phyloP scores from a whole-genome alignment of 2,329 filamentous ascomycete species.

The Scortechinia acanthostroma region DNA sequence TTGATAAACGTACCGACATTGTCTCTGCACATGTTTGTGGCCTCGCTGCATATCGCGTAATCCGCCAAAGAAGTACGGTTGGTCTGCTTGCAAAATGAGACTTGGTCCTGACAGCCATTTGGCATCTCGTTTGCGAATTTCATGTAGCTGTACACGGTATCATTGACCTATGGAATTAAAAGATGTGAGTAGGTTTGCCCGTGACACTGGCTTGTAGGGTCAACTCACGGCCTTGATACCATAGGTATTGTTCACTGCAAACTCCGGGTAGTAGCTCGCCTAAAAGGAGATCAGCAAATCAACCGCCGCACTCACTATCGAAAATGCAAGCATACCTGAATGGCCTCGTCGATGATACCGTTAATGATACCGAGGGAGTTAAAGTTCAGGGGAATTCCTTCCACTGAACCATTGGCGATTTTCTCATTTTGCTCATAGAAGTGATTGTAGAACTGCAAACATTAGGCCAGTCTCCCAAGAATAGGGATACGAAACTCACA shows the following conservation, averaged over 20 bases:
- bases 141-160: conserved; percentile 50
- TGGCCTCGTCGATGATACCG: conserved; percentile 42
- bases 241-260: conserved; percentile 35
- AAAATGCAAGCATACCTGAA: conserved; percentile 32
- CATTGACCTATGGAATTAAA: conserved; percentile 34
- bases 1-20: conserved; percentile 36
- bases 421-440: conserved; percentile 48
- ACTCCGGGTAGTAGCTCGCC: conserved; percentile 24
- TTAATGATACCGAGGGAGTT: conserved; percentile 46
- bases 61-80: conserved; percentile 16
- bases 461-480: too few species aligned
- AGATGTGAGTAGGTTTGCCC: not conserved
- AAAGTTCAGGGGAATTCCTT: conserved; percentile 40
- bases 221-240: conserved; percentile 30
- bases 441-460: conserved; percentile 39
- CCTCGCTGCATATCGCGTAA: conserved; percentile 41
- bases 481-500: conserved; percentile 2
- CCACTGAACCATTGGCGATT: conserved; percentile 36
- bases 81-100: conserved; percentile 36
- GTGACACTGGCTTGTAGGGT: not conserved
- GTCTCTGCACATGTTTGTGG: conserved; percentile 42
- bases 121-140: conserved; percentile 39
- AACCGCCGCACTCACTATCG: too few species aligned
- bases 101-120: conserved; percentile 43
- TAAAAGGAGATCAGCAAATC: conserved; percentile 3